Base-by-base conservation (phyloP, 352 stramenopile species). In the Plasmopara viticola region DNA sequence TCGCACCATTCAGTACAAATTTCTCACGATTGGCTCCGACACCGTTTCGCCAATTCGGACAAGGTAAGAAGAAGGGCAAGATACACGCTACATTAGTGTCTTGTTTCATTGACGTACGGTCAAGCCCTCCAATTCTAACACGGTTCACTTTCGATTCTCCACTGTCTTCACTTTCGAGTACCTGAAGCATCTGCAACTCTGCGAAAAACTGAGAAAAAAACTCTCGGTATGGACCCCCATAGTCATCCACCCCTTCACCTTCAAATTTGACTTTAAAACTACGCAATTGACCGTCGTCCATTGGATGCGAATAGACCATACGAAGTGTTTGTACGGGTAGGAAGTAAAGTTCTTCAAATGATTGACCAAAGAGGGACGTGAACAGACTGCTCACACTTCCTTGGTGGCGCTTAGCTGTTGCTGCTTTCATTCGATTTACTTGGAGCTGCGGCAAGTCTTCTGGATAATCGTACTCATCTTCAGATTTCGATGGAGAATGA, bases 211-310 rank as follows among this genome's bases (percentile, higher is more conserved):
- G 86, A 0, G 84, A 86, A 40, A 96, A 96, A 48, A 97, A 94
- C 53, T 97, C 92, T 28, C 92, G 78, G 61, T 97, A 98, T 9
- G 91, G 88, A 0, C 93, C 93, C 2, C 93, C 93, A 43, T 97
- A 97, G 67, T 98, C 93, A 58, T 97, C 88, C 0, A 96, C 90
- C 6, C 90, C 91, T 66, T 97, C 92, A 17, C 92, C 93, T 58
- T 96, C 87, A 46, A 97, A 97, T 56, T 96, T 95, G 14, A 98
- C 87, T 46, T 97, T 97, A 70, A 97, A 97, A 18, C 66, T 86
- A 13, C 88, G 72, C n/a, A 86, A 51, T 48, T 96, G 88, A 0
- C 84, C 85, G 46, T 96, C 87, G 60, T 97, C 88, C 88, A 97
- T 96, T 5, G 87, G 88, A 46, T 97, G 88, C 1, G 81, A 92